A percentile compares a stretch with the other conserved stretches of the same genome.
These are phyloP conservation scores for Eutrema yunnanense DNA, from an alignment of 345 rosid species.

Conservation along the genomic window DNA sequence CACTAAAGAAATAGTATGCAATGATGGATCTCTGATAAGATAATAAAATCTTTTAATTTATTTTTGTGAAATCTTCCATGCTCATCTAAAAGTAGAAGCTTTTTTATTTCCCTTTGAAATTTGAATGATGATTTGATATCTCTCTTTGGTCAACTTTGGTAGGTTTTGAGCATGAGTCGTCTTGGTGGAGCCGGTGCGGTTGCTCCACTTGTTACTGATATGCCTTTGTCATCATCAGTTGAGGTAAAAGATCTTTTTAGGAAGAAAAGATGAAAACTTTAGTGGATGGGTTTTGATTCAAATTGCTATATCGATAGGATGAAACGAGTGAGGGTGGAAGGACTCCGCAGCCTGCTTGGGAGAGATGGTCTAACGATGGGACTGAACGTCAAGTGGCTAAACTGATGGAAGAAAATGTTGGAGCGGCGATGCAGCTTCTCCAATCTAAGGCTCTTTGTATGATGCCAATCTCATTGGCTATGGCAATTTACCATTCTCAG, in stretches of 20 bases:
- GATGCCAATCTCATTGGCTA: constrained; percentile 95
- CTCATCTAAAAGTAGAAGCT: constrained; percentile 13
- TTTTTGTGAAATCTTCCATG: constrained; percentile 19
- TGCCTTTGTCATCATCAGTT: constrained; percentile 75
- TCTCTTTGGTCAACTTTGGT: constrained; percentile 34
- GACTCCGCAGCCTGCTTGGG: constrained; percentile 89
- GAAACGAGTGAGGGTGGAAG: constrained; percentile 80
- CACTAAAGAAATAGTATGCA: constrained; percentile 23
- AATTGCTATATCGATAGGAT: constrained; percentile 43
- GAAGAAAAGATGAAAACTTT: constrained; percentile 6
- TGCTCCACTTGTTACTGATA: constrained; percentile 95
- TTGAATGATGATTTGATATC: neutral
- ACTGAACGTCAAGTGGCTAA: constrained; percentile 94
- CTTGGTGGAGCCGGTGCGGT: constrained; percentile 99
- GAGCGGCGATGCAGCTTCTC: constrained; percentile 95
- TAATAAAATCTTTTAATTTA: neutral
- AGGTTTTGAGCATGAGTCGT: constrained; percentile 99
- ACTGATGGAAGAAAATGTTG: constrained; percentile 97
- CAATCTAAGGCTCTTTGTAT: constrained; percentile 98
- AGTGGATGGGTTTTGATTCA: neutral
- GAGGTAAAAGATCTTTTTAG: constrained; percentile 44
- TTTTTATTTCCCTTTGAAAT: neutral
- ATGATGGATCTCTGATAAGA: constrained; percentile 26
- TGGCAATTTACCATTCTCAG: constrained; percentile 82
- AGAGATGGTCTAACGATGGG: constrained; percentile 94